Evolutionary conservation across 2,329 filamentous ascomycete species (phyloP).

Genomic region (Macrophomina phaseolina): DNA sequence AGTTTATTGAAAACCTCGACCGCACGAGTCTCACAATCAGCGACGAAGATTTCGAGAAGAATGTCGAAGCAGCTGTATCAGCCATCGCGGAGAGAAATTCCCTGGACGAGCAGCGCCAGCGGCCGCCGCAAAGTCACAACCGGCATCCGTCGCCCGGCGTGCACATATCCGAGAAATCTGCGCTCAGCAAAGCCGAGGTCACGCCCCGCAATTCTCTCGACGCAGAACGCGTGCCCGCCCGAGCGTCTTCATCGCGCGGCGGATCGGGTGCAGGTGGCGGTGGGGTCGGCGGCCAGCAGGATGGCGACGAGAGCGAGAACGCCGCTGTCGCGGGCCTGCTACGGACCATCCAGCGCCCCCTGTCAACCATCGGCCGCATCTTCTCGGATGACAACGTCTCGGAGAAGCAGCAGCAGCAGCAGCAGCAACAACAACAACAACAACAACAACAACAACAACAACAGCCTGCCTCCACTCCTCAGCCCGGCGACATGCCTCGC

Average conservation of each 20-base stretch:
- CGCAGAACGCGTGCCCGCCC: constrained; percentile 62
- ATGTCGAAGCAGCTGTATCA: constrained; percentile 95
- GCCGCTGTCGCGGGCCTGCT: constrained; percentile 84
- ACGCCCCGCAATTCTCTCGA: constrained; percentile 66
- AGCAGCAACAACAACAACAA: constrained; percentile 30
- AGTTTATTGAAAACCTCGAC: constrained; percentile 96
- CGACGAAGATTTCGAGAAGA: constrained; percentile 92
- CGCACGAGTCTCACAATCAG: constrained; percentile 90
- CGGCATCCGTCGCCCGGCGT: constrained; percentile 50
- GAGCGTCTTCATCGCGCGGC: constrained; percentile 55
- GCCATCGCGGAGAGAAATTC: constrained; percentile 92
- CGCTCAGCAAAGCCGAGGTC: constrained; percentile 61
- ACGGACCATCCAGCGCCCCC: constrained; percentile 86
- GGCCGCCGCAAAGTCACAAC: constrained; percentile 34
- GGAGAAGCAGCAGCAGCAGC: constrained; percentile 29
- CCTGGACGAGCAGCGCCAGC: constrained; percentile 45
- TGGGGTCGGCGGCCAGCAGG: constrained; percentile 19
- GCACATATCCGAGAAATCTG: constrained; percentile 55
- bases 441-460: constrained; percentile 32
- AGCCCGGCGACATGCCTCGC: constrained; percentile 55
- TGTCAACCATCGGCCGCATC: constrained; percentile 91
- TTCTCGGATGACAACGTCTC: constrained; percentile 73
- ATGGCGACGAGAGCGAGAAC: constrained; percentile 69
- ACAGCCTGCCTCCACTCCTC: constrained; percentile 51
- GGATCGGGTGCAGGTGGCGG: constrained; percentile 28